These are phyloP conservation scores for Raffaelea ambrosiae DNA, from an alignment of 2,329 filamentous ascomycete species.

Conservation along the genomic window DNA sequence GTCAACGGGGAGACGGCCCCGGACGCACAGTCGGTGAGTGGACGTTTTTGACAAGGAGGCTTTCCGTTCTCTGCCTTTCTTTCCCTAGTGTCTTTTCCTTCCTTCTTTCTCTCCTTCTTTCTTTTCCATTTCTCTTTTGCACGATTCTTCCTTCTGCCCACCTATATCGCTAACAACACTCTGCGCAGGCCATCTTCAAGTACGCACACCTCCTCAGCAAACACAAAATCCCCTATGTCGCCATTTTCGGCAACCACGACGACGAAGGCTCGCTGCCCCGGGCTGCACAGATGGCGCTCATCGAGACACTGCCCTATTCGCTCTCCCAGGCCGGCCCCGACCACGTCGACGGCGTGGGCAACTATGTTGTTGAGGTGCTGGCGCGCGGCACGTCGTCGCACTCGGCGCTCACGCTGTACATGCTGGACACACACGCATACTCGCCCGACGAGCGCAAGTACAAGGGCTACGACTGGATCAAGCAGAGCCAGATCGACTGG, in stretches of 20 bases:
- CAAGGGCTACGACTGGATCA: conserved; percentile 96
- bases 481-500: conserved; percentile 89
- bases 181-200: conserved; percentile 73
- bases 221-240: conserved; percentile 80
- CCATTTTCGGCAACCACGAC: conserved; percentile 96
- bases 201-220: conserved; percentile 76
- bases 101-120: no score
- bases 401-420: conserved; percentile 87
- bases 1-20: conserved; percentile 90
- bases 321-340: conserved; percentile 76
- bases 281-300: conserved; percentile 70
- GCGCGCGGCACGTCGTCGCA: conserved; percentile 72
- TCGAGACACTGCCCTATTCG: conserved; percentile 82
- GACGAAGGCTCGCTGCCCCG: conserved; percentile 80
- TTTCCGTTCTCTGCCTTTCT: neutral
- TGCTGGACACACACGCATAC: conserved; percentile 89
- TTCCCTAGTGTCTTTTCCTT: no score
- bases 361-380: conserved; percentile 87
- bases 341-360: conserved; percentile 82
- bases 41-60: no score
- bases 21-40: conserved; percentile 72
- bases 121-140: no score
- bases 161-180: no score
- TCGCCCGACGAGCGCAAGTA: conserved; percentile 82
- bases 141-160: no score